phyloP scores from a whole-genome alignment of 1,139 yeast species.

The Yamadazyma oceani region DNA sequence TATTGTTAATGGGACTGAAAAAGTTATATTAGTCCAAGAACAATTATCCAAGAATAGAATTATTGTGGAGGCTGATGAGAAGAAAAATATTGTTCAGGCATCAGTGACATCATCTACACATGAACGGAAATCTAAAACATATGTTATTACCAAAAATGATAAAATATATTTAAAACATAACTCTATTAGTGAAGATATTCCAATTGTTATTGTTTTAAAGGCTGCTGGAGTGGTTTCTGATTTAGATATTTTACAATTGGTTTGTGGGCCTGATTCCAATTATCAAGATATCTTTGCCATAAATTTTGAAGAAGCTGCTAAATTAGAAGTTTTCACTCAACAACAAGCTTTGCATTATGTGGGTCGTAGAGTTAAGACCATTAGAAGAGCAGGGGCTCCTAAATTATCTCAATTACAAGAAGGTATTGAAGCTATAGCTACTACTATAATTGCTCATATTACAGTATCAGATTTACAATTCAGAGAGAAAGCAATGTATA shows the following conservation, averaged over 20 bases:
- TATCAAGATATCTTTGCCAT: slow-evolving; percentile 92
- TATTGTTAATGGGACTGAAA: slow-evolving; percentile 96
- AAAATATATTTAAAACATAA: slow-evolving; percentile 91
- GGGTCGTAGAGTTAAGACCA: slow-evolving; percentile 89
- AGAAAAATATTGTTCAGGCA: slow-evolving; percentile 92
- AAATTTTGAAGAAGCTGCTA: slow-evolving; percentile 92
- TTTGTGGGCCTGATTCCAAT: slow-evolving; percentile 83
- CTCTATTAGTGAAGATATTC: slow-evolving; percentile 91
- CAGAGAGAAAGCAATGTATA: slow-evolving; percentile 89
- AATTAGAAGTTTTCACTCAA: slow-evolving; percentile 83
- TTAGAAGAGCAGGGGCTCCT: slow-evolving; percentile 83
- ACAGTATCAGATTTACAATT: slow-evolving; percentile 85
- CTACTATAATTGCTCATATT: slow-evolving; percentile 93
- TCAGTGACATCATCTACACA: slow-evolving; percentile 97
- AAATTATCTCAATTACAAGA: slow-evolving; percentile 82
- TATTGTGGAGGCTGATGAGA: slow-evolving; percentile 95
- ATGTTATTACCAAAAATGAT: slow-evolving; percentile 88
- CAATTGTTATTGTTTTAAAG: slow-evolving; percentile 87
- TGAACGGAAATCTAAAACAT: slow-evolving; percentile 95
- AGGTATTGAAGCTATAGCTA: slow-evolving; percentile 96
- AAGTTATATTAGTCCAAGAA: slow-evolving; percentile 94
- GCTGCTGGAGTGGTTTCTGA: slow-evolving; percentile 96
- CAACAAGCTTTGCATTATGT: slow-evolving; percentile 90
- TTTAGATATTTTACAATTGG: slow-evolving; percentile 88
- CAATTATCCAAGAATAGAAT: slow-evolving; percentile 96